These are phyloP conservation scores for Yamadazyma membranifaciens DNA, from an alignment of 1,139 yeast genomes.

Conservation along the genomic window DNA sequence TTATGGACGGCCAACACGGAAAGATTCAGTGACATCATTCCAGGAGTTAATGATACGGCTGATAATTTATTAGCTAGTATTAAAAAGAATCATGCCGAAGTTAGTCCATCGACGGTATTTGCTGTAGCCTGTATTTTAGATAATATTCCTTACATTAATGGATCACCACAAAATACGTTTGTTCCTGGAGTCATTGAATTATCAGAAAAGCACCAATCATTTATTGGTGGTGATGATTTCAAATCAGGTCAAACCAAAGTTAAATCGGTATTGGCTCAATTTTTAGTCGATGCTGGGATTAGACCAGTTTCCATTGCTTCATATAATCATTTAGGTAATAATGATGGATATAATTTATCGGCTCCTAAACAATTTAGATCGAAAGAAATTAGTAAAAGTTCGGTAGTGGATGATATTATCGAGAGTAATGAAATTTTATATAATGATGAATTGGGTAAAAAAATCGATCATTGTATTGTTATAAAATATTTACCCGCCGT, in stretches of 20 bases:
- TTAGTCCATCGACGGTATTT: conserved; percentile 87
- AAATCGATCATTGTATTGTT: conserved; percentile 91
- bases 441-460: conserved; percentile 75
- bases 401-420: conserved; percentile 93
- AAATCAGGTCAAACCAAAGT: conserved; percentile 96
- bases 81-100: conserved; percentile 76
- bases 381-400: conserved; percentile 89
- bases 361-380: conserved; percentile 94
- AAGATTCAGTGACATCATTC: conserved; percentile 76
- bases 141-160: conserved; percentile 85
- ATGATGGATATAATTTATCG: conserved; percentile 89
- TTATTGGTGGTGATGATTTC: conserved; percentile 97
- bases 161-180: conserved; percentile 96
- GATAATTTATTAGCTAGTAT: conserved; percentile 75
- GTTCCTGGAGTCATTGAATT: conserved; percentile 93
- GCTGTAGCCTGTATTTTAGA: conserved; percentile 93
- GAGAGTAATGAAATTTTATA: conserved; percentile 84
- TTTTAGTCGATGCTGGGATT: conserved; percentile 95
- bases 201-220: conserved; percentile 73
- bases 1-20: conserved; percentile 98
- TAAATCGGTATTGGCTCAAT: conserved; percentile 93
- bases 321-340: conserved; percentile 94
- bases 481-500: conserved; percentile 93
- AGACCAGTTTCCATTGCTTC: conserved; percentile 93
- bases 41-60: conserved; percentile 85